phyloP scores from a whole-genome alignment of 805 yeast genomes.

The Monosporozyma solicola region DNA sequence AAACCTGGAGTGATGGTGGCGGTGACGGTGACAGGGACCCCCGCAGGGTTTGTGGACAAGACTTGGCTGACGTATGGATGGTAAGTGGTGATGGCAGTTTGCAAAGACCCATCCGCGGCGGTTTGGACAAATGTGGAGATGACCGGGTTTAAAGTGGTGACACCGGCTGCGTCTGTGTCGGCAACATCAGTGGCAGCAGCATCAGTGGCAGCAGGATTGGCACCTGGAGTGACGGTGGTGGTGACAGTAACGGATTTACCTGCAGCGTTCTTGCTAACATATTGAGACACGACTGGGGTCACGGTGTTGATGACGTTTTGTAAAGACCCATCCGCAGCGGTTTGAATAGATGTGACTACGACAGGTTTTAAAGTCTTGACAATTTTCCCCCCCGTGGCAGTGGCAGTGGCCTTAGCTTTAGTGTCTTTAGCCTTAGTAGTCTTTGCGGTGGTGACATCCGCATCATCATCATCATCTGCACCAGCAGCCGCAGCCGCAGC shows the following conservation, averaged over 20 bases:
- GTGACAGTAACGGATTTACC: slow-evolving; percentile 19
- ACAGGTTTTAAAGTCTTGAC: slow-evolving; percentile 6
- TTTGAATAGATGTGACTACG: slow-evolving; percentile 12
- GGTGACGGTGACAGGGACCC: slow-evolving; percentile 6
- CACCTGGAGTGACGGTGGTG: slow-evolving; percentile 11
- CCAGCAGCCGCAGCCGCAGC: slow-evolving; percentile 9
- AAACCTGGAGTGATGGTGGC: slow-evolving; percentile 1
- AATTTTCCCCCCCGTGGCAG: slow-evolving; percentile 22
- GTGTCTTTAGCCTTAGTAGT: slow-evolving; percentile 5
- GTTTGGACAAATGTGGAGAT: slow-evolving; percentile 15
- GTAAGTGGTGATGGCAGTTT: slow-evolving; percentile 10
- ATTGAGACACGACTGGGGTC: slow-evolving; percentile 3
- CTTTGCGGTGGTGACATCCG: slow-evolving; percentile 21
- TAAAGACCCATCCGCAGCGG: slow-evolving; percentile 13
- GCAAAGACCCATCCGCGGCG: slow-evolving; percentile 11
- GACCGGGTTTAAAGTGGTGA: slow-evolving; percentile 7
- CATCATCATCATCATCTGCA: not conserved
- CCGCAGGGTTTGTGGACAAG: slow-evolving; percentile 4
- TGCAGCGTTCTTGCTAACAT: slow-evolving; percentile 22
- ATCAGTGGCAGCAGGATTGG: slow-evolving; percentile 16
- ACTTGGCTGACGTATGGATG: slow-evolving; percentile 4
- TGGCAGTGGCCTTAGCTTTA: slow-evolving; percentile 8
- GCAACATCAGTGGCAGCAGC: slow-evolving; percentile 29
- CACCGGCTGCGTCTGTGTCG: slow-evolving; percentile 25
- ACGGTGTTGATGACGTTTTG: slow-evolving; percentile 10